Evolutionary conservation across 2,329 filamentous ascomycete species (phyloP).

Genomic region (Ophiocordyceps camponoti-rufipedis): DNA sequence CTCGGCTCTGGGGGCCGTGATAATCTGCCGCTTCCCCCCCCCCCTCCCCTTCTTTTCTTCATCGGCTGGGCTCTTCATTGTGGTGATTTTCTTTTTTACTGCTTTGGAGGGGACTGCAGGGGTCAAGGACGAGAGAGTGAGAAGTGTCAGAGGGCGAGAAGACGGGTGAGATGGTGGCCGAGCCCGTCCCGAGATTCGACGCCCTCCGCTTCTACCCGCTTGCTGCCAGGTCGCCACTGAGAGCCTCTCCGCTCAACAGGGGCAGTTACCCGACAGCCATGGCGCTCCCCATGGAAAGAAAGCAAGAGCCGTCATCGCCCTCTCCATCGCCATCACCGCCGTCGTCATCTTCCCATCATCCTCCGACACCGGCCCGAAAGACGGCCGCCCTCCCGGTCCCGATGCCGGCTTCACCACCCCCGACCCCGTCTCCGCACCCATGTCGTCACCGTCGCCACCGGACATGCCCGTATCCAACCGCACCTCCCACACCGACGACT

Average conservation of each 20-base stretch:
- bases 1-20: too few species aligned
- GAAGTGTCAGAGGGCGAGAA: background rate
- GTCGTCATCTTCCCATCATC: background rate
- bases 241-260: background rate
- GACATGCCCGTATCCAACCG: too few species aligned
- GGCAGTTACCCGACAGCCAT: background rate
- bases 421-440: too few species aligned
- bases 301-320: background rate
- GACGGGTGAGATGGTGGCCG: background rate
- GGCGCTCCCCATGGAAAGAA: background rate
- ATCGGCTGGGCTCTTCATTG: background rate
- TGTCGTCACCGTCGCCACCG: too few species aligned
- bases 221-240: background rate
- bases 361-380: background rate
- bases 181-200: background rate
- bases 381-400: too few species aligned
- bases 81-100: too few species aligned
- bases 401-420: too few species aligned
- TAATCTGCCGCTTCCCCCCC: too few species aligned
- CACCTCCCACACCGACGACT: background rate
- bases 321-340: too few species aligned
- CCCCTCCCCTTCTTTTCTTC: background rate
- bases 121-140: background rate
- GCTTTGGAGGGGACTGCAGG: too few species aligned
- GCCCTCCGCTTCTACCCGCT: background rate